Evolutionary conservation across 164 flowering plant genomes (phyloP), one percentile per base, ranked within the genome.

Genomic region (Sedum album): DNA sequence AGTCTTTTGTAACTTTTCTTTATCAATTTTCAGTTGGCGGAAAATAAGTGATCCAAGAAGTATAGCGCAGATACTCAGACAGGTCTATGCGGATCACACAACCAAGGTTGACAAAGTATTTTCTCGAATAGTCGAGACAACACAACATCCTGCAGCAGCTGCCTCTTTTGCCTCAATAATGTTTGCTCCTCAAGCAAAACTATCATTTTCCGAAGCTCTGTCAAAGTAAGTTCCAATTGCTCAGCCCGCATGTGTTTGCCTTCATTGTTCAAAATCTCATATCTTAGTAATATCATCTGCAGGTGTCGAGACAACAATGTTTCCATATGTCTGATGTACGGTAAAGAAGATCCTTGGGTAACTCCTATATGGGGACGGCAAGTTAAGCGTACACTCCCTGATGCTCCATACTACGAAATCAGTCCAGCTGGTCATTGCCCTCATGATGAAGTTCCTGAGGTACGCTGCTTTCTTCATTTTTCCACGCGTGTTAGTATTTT

Each of bases 371-470:
- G 96, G 93, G 98, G 96, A 21, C 81, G 71, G 66, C 83, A 81
- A 74, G 89, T 91, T 67, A 94, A 94, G 76, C 67, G 66, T 31
- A 85, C 85, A 74, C 64, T 94, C 31, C 95, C 95, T 55, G 90
- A 89, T 66, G 90, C 90, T 79, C 89, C 95, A 60, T 94, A 91
- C 70, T 94, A 91, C 74, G 84, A 88, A 80, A 87, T 94, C 75
- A 94, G 92, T 78, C 98, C 98, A 6, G 97, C 97, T 66, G 98
- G 98, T 72, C 98, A 94, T 73, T 94, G 98, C 79, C 98, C 98
- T 53, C 98, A 94, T 76, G 97, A 91, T 76, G 98, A 94, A 81
- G 95, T 91, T 76, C 95, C 98, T 66, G 97, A 94, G 96, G 97
- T 94, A 91, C 60, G 48, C 9, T 28, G 14, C 44, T n/a, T 33